A percentile compares a stretch with the other conserved stretches of the same genome.
These are phyloP conservation scores for Sporothrix brunneoviolacea DNA, from an alignment of 2,329 filamentous ascomycete genomes.

Conservation along the genomic window DNA sequence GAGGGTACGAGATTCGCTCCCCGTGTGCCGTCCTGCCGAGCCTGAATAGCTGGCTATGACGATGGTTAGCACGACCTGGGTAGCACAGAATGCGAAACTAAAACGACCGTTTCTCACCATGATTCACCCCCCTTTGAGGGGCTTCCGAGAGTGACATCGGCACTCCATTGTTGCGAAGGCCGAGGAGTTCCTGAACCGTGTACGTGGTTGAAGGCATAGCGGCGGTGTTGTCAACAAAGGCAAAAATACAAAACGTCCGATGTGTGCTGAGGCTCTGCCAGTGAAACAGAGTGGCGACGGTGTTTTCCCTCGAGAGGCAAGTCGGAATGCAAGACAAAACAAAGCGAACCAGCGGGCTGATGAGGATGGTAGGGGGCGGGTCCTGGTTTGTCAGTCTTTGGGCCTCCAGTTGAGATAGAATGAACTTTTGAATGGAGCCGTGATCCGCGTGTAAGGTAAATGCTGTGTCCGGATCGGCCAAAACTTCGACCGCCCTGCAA, in stretches of 20 bases:
- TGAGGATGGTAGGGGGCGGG: not conserved
- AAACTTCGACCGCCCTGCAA: conserved; percentile 9
- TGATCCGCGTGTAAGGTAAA: not conserved
- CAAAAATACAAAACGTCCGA: conserved; percentile 16
- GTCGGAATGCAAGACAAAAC: conserved; percentile 16
- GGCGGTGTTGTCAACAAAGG: conserved; percentile 12
- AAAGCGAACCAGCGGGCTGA: conserved; percentile 17
- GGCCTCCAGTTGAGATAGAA: conserved; percentile 17
- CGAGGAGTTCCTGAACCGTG: conserved; percentile 17
- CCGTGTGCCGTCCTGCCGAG: not conserved
- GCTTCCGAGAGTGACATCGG: conserved; percentile 5
- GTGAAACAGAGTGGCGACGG: conserved; percentile 13
- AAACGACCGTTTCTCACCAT: conserved; percentile 10
- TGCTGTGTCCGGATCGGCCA: not conserved
- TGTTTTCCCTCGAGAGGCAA: not conserved
- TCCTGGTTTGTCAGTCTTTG: conserved; percentile 18
- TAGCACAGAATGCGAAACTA: not conserved
- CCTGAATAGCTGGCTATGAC: not conserved
- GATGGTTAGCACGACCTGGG: not conserved
- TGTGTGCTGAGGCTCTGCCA: conserved; percentile 15
- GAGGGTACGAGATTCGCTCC: conserved; percentile 11
- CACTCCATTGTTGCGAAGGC: conserved; percentile 11
- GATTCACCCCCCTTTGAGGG: conserved; percentile 10
- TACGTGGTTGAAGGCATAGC: conserved; percentile 18
- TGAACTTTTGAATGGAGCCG: conserved; percentile 11